Evolutionary conservation across 768 basidiomycete species (phyloP).

Genomic region (Boletus vinaceobasis): DNA sequence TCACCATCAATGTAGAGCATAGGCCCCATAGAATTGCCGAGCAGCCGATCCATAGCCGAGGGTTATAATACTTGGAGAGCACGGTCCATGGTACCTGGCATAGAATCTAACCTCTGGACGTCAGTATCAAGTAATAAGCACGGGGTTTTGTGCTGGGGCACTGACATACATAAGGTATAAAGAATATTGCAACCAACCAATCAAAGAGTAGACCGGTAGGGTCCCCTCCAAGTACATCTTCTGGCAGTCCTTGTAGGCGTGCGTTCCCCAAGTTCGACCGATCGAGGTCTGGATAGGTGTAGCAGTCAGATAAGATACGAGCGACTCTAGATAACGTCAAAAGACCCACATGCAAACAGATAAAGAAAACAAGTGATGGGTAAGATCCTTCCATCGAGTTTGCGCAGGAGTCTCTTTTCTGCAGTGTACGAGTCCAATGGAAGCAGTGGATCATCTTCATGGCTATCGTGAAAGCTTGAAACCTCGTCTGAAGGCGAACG

Average conservation of each 20-base stretch:
- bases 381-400: conserved; percentile 63
- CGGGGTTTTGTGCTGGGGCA: background rate
- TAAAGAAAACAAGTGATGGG: conserved; percentile 74
- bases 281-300: conserved; percentile 47
- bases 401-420: conserved; percentile 56
- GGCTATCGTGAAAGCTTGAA: background rate
- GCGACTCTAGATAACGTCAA: background rate
- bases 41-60: conserved; percentile 66
- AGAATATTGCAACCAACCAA: conserved; percentile 76
- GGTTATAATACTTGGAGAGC: conserved; percentile 62
- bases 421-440: conserved; percentile 26
- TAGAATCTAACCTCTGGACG: conserved; percentile 46
- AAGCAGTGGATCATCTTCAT: conserved; percentile 21
- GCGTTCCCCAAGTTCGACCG: conserved; percentile 80
- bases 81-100: conserved; percentile 69
- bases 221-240: conserved; percentile 65
- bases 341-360: conserved; percentile 65
- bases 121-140: background rate
- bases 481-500: conserved; percentile 3
- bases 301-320: background rate
- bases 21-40: conserved; percentile 72
- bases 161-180: conserved; percentile 78
- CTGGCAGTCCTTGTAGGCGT: conserved; percentile 64
- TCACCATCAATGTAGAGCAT: conserved; percentile 68
- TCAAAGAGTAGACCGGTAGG: conserved; percentile 67